A percentile compares a stretch with the other conserved stretches of the same genome.
phyloP scores from a whole-genome alignment of 768 basidiomycete species.

The Ramaria sp. region DNA sequence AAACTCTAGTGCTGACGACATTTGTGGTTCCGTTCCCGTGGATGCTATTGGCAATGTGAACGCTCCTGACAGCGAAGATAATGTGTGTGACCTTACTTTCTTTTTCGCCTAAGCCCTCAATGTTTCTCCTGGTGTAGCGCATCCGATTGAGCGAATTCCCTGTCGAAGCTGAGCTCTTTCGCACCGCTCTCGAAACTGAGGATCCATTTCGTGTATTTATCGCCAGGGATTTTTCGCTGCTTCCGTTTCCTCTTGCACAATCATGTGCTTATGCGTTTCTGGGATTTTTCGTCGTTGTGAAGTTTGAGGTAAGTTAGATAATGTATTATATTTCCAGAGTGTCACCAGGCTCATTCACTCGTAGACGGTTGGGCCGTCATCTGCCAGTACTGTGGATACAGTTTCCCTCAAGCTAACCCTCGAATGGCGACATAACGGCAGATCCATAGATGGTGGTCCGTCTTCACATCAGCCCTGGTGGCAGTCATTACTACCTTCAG shows the following conservation, averaged over 20 bases:
- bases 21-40: too few species aligned
- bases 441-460: neutral
- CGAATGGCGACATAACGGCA: neutral
- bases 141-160: neutral
- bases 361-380: neutral
- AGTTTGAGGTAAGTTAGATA: neutral
- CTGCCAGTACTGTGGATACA: neutral
- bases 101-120: neutral
- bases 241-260: neutral
- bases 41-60: too few species aligned
- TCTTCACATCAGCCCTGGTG: constrained; percentile 2
- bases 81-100: too few species aligned
- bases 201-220: neutral
- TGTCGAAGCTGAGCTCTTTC: neutral
- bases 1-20: too few species aligned
- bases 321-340: neutral
- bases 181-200: neutral
- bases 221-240: neutral
- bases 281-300: neutral
- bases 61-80: too few species aligned
- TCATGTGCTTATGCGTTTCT: constrained; percentile 1
- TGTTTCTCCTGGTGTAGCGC: neutral
- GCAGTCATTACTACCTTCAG: neutral
- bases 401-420: neutral
- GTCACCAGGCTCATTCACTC: too few species aligned